Evolutionary conservation across 2,329 filamentous ascomycete genomes (phyloP), one percentile per base, ranked within the genome.

Genomic region (Monascus ruber): DNA sequence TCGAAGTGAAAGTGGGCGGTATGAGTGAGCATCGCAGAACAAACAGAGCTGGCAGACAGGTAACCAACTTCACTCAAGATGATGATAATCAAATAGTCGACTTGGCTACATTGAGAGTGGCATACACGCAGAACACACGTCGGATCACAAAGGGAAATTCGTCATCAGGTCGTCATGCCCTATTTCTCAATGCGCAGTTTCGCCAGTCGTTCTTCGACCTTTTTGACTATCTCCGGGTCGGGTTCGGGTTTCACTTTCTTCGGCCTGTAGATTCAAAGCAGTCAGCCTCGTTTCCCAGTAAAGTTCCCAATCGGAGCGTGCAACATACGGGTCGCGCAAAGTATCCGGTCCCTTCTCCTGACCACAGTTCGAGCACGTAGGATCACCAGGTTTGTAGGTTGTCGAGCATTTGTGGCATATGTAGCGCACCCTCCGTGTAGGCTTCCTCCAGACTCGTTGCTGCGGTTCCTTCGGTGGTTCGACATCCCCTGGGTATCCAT

Each of bases 401-500:
- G 51, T 58, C 2, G 50, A 46, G 45, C 66, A 69, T 9, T 51
- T 42, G 45, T 68, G 61, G 39, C 66, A 69, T 11, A 52, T 57
- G 48, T 65, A 69, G 38, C 61, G 58, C 4, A 68, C 56, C 17
- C 63, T 47, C 26, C 49, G 58, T 9, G 60, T 56, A 4, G 60
- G 51, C 34, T 59, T 63, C 39, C 53, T 61, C 49, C 49, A 64
- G 9, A 57, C 57, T n/a, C 63, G 55, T 37, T 61, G 49, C 4
- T 54, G 58, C 5, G 46, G 46, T 35, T 60, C 60, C 9, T 38
- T 32, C 3, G 58, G 55, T 6, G 60, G 60, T 25, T 66, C 60
- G 11, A 42, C 62, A 43, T 69, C 66, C 5, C 63, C 65, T 28
- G 66, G 62, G 45, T 67, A 69, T 6, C 65, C 65, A 45, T 66